Evolutionary conservation across 345 rosid species (phyloP).

Genomic region (Linum tenue): DNA sequence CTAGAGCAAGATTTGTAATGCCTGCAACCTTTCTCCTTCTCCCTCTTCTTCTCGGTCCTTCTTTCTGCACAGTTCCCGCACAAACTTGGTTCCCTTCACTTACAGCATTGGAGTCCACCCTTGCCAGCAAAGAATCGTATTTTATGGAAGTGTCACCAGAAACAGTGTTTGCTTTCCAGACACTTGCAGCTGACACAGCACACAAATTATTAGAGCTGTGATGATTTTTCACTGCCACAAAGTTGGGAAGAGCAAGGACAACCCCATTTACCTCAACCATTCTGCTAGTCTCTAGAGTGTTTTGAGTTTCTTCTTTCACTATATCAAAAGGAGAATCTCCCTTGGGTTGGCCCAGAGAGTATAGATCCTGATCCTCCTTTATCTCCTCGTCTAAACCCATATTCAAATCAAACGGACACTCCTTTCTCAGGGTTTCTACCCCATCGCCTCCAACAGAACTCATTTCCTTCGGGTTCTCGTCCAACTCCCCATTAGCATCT

Average conservation of each 20-base stretch:
- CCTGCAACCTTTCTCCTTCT: conserved; percentile 14
- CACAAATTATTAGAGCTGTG: conserved; percentile 29
- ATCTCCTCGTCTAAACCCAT: conserved; percentile 41
- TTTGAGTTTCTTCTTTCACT: conserved; percentile 22
- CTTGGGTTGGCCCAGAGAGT: conserved; percentile 13
- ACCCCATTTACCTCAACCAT: conserved; percentile 14
- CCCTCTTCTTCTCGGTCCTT: conserved; percentile 10
- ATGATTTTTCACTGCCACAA: conserved; percentile 32
- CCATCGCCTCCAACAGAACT: conserved; percentile 13
- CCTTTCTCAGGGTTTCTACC: conserved; percentile 29
- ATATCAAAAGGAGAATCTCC: conserved; percentile 7
- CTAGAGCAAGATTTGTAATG: conserved; percentile 2
- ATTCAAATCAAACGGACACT: conserved; percentile 70
- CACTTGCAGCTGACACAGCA: conserved; percentile 24
- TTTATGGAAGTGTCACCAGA: conserved; percentile 12
- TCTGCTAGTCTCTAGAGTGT: conserved; percentile 9
- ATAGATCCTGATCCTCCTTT: conserved; percentile 27
- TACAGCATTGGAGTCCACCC: not conserved
- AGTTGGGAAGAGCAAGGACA: conserved; percentile 20
- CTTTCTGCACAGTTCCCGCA: not conserved
- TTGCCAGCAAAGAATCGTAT: conserved; percentile 12
- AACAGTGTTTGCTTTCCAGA: conserved; percentile 23
- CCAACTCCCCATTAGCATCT: conserved; percentile 50
- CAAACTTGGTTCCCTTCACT: conserved; percentile 3
- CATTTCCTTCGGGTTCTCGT: conserved; percentile 23